Percentiles rank a stretch among this genome's conserved stretches.
These are phyloP conservation scores for Ustilago cynodontis DNA, from an alignment of 1,284 basidiomycete species.

Conservation along the genomic window DNA sequence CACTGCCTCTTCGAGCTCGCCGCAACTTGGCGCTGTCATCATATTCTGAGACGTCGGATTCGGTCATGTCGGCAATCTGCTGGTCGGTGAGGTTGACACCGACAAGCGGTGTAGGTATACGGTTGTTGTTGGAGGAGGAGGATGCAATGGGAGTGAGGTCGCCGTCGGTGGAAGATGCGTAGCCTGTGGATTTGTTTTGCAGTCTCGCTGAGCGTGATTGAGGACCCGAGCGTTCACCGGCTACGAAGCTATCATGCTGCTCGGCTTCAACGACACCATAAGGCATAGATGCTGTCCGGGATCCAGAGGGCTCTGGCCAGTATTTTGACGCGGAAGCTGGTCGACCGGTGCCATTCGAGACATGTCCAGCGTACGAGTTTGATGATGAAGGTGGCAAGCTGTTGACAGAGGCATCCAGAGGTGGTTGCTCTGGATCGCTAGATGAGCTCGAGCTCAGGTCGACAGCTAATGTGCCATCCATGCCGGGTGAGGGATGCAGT, in stretches of 20 bases:
- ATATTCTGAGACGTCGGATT: slow-evolving; percentile 54
- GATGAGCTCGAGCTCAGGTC: slow-evolving; percentile 29
- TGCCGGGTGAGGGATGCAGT: slow-evolving; percentile 2
- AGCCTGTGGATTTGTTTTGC: slow-evolving; percentile 34
- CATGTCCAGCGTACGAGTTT: slow-evolving; percentile 9
- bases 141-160: slow-evolving; percentile 47
- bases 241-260: slow-evolving; percentile 16
- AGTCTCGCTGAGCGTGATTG: slow-evolving; percentile 21
- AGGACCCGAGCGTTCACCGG: slow-evolving; percentile 22
- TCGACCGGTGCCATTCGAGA: background rate
- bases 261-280: slow-evolving; percentile 6
- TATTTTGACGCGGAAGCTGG: slow-evolving; percentile 17
- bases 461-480: slow-evolving; percentile 26
- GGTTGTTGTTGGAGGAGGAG: slow-evolving; percentile 25
- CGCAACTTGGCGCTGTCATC: slow-evolving; percentile 47
- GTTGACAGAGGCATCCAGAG: slow-evolving; percentile 25
- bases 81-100: slow-evolving; percentile 44
- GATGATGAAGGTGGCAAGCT: slow-evolving; percentile 15
- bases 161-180: slow-evolving; percentile 56
- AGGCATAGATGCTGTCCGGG: slow-evolving; percentile 7
- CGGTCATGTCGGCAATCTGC: slow-evolving; percentile 53
- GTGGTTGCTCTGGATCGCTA: slow-evolving; percentile 11
- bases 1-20: slow-evolving; percentile 30
- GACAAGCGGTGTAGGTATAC: slow-evolving; percentile 45
- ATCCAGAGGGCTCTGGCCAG: slow-evolving; percentile 32